These are phyloP conservation scores for Pilaira anomala DNA, from an alignment of 192 early-diverging fungal genomes.

Conservation along the genomic window DNA sequence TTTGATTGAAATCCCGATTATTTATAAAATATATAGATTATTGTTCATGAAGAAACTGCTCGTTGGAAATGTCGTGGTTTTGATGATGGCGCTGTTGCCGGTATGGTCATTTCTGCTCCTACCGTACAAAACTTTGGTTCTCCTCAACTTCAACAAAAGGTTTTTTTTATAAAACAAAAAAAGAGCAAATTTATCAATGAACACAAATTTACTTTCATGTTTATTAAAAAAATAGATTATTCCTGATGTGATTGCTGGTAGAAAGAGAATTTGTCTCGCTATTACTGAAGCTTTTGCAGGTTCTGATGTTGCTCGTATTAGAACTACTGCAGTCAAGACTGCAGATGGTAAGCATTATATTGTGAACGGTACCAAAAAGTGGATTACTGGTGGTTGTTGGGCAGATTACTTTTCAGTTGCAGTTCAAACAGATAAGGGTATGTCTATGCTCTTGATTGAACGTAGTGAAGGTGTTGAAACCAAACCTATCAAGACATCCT, in stretches of 20 bases:
- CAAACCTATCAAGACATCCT: slow-evolving; percentile 66
- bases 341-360: slow-evolving; percentile 77
- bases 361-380: slow-evolving; percentile 85
- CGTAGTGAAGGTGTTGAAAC: slow-evolving; percentile 57
- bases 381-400: slow-evolving; percentile 68
- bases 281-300: slow-evolving; percentile 77
- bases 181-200: not conserved
- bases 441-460: slow-evolving; percentile 68
- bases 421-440: slow-evolving; percentile 44
- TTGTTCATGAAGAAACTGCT: slow-evolving; percentile 64
- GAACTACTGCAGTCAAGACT: slow-evolving; percentile 56
- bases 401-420: slow-evolving; percentile 36
- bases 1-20: not conserved
- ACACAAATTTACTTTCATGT: too few species aligned
- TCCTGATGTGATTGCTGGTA: slow-evolving; percentile 60
- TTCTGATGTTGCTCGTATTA: slow-evolving; percentile 78
- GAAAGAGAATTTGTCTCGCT: slow-evolving; percentile 78
- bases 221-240: slow-evolving; percentile 25
- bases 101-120: slow-evolving; percentile 72
- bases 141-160: slow-evolving; percentile 57
- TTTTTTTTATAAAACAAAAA: not conserved
- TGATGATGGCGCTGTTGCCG: slow-evolving; percentile 65
- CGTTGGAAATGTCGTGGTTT: slow-evolving; percentile 74
- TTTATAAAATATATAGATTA: slow-evolving; percentile 31
- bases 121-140: slow-evolving; percentile 75